These are phyloP conservation scores for Fraxinus velutina DNA, from an alignment of 305 asterid genomes.

Conservation along the genomic window DNA sequence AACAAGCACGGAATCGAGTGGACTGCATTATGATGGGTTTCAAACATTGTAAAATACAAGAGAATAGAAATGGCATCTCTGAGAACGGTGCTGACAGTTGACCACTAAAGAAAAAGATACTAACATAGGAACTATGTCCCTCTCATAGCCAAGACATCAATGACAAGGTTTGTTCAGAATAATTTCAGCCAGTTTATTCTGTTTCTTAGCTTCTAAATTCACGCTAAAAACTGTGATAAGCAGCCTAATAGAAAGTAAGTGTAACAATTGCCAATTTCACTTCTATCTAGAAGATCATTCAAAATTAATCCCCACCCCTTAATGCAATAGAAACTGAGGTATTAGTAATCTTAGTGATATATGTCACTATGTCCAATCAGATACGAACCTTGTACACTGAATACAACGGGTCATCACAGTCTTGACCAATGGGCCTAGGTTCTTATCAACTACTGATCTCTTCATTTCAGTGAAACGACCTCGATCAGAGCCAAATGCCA, in stretches of 20 bases:
- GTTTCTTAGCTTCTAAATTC: conserved; percentile 18
- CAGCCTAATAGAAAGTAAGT: neutral
- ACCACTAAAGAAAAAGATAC: neutral
- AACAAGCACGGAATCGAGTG: neutral
- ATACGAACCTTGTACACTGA: conserved; percentile 81
- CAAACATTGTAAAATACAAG: conserved; percentile 1
- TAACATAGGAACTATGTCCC: conserved; percentile 11
- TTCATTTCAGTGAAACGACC: conserved; percentile 93
- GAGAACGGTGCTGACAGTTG: neutral
- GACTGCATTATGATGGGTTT: conserved; percentile 10
- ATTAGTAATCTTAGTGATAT: neutral
- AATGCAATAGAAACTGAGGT: neutral
- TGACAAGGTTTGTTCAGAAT: neutral
- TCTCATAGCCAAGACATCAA: neutral
- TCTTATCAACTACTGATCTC: conserved; percentile 97
- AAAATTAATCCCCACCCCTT: conserved; percentile 7
- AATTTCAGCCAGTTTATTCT: neutral
- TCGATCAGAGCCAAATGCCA: conserved; percentile 98
- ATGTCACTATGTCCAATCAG: conserved; percentile 5
- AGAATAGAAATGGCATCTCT: neutral
- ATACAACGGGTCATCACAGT: conserved; percentile 99
- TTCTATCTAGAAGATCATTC: neutral
- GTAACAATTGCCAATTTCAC: neutral
- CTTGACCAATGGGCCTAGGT: conserved; percentile 94
- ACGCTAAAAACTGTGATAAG: conserved; percentile 2